Percentiles rank a stretch among this genome's conserved stretches.
These are phyloP conservation scores for Fraxinus angustifolia DNA, from an alignment of 305 asterid genomes.

Conservation along the genomic window DNA sequence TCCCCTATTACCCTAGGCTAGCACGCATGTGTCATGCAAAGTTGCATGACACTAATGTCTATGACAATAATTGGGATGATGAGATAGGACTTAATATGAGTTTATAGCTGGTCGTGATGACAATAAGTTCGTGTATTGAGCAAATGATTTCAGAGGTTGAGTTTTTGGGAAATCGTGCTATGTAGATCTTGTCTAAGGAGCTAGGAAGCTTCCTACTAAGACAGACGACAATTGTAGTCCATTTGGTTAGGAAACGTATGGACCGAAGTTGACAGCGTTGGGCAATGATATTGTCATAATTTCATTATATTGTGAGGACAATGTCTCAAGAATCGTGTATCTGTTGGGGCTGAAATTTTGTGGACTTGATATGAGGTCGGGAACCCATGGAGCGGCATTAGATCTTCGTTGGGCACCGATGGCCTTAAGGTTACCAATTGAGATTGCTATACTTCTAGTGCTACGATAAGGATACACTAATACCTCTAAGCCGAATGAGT, in stretches of 20 bases:
- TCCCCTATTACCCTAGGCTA: neutral
- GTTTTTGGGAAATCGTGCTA: neutral
- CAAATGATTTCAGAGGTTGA: neutral
- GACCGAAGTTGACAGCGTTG: neutral
- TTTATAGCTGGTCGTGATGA: neutral
- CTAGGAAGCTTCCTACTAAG: neutral
- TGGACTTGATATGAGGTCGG: neutral
- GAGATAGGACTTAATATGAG: neutral
- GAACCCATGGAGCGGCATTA: neutral
- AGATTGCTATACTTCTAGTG: neutral
- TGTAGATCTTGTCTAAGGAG: neutral
- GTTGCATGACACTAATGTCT: neutral
- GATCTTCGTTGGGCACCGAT: neutral
- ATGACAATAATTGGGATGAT: neutral
- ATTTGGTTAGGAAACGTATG: neutral
- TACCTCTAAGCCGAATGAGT: neutral
- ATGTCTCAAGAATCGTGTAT: neutral
- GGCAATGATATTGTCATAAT: neutral
- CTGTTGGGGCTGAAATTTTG: neutral
- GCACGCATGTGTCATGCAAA: neutral
- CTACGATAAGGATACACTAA: neutral
- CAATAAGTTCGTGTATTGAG: neutral
- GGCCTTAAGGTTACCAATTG: neutral
- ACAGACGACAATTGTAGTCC: neutral
- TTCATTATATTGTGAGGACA: neutral